These are phyloP conservation scores for Cercospora nicotianae DNA, from an alignment of 2,329 filamentous ascomycete species.

Conservation along the genomic window DNA sequence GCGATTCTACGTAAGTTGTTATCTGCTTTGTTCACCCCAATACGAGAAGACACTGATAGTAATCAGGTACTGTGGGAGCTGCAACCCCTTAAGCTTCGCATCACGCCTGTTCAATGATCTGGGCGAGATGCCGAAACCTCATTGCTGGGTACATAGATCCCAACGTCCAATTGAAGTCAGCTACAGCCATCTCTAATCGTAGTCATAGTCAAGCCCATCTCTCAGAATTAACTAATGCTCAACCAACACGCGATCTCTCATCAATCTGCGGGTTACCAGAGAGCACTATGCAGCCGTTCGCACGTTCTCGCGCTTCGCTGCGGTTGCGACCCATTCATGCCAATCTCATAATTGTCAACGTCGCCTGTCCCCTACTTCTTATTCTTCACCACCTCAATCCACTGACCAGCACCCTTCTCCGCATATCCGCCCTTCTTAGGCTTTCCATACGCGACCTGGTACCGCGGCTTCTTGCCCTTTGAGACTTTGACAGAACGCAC, in stretches of 20 bases:
- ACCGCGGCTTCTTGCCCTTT: background rate
- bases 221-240: background rate
- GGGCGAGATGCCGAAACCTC: background rate
- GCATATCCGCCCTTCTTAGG: background rate
- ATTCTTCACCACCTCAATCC: background rate
- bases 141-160: background rate
- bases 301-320: background rate
- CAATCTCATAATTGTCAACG: background rate
- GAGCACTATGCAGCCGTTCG: background rate
- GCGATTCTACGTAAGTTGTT: conserved; percentile 26
- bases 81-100: conserved; percentile 23
- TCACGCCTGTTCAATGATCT: conserved; percentile 18
- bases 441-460: background rate
- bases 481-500: background rate
- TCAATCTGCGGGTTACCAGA: background rate
- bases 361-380: background rate
- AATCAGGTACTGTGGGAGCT: conserved; percentile 26
- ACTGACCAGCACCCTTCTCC: background rate
- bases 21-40: too few species aligned
- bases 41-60: background rate
- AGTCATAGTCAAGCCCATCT: background rate
- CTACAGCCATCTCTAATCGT: background rate
- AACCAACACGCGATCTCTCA: background rate
- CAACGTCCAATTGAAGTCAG: background rate
- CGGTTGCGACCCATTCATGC: background rate